Conservation (phyloP, 2,329 filamentous ascomycete genomes). For the Hypoxylon sp. region DNA sequence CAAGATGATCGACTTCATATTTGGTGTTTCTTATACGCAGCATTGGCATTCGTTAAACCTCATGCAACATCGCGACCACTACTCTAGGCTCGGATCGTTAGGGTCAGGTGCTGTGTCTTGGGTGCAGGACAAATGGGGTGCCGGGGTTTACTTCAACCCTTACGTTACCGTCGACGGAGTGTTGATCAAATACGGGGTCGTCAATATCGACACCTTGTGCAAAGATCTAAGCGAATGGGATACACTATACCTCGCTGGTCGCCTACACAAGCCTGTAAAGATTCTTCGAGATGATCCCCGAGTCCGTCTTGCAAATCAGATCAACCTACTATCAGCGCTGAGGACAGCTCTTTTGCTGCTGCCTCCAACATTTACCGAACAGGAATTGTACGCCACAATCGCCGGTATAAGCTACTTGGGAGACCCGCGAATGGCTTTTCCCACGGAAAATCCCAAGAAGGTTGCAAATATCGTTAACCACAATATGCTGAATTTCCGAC, state of each 20-base stretch:
- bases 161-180: conserved; percentile 95
- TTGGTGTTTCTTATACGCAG: conserved; percentile 91
- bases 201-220: conserved; percentile 89
- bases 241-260: conserved; percentile 93
- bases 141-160: conserved; percentile 97
- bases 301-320: conserved; percentile 92
- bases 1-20: conserved; percentile 99
- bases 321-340: conserved; percentile 91
- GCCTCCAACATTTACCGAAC: conserved; percentile 83
- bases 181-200: conserved; percentile 97
- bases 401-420: conserved; percentile 93
- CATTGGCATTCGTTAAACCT: conserved; percentile 98
- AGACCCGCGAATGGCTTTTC: conserved; percentile 92
- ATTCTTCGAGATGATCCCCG: conserved; percentile 93
- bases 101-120: conserved; percentile 86
- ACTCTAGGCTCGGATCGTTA: conserved; percentile 82
- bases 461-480: conserved; percentile 92
- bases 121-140: conserved; percentile 87
- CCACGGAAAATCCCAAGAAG: conserved; percentile 90
- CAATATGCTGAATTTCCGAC: conserved; percentile 90
- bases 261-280: conserved; percentile 94
- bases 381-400: conserved; percentile 88
- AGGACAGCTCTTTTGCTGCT: conserved; percentile 89
- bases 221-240: conserved; percentile 90
- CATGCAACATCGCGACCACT: conserved; percentile 87